Evolutionary conservation across 495 filamentous ascomycete species (phyloP).

Genomic region (Parmelia sp.): DNA sequence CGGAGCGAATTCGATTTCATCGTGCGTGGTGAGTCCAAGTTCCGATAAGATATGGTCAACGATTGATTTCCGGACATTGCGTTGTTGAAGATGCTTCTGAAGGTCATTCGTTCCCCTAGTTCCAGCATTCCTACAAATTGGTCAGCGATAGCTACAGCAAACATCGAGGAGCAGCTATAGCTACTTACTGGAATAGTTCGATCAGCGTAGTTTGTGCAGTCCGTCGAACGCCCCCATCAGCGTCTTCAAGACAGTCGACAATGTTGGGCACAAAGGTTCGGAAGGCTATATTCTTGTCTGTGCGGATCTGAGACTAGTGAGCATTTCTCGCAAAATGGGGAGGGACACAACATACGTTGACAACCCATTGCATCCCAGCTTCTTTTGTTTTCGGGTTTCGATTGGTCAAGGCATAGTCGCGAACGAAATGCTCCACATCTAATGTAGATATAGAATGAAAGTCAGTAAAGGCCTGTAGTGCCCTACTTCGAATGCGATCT

Average conservation of each 20-base stretch:
- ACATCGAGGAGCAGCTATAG: conserved; percentile 5
- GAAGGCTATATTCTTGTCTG: conserved; percentile 69
- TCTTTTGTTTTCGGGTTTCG: conserved; percentile 81
- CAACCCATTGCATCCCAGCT: conserved; percentile 73
- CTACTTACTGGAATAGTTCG: conserved; percentile 69
- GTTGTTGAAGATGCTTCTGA: conserved; percentile 69
- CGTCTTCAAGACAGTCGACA: conserved; percentile 82
- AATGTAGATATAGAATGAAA: conserved; percentile 50
- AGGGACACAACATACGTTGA: conserved; percentile 46
- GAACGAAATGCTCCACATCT: conserved; percentile 74
- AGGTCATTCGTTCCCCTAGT: conserved; percentile 80
- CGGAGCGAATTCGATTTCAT: conserved; percentile 26
- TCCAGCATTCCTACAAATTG: conserved; percentile 56
- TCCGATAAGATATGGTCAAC: conserved; percentile 68
- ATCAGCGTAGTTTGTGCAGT: conserved; percentile 73
- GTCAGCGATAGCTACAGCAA: conserved; percentile 15
- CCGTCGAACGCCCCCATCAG: conserved; percentile 79
- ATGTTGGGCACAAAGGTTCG: conserved; percentile 72
- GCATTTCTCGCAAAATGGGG: conserved; percentile 16
- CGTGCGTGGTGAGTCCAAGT: conserved; percentile 46
- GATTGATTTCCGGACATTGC: conserved; percentile 79
- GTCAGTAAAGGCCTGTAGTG: conserved; percentile 66
- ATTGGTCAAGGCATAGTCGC: conserved; percentile 67
- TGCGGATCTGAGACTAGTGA: conserved; percentile 56
- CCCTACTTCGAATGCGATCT: conserved; percentile 67